phyloP scores from a whole-genome alignment of 371 early-diverging fungal genomes.

The Rhizopus delemar region DNA sequence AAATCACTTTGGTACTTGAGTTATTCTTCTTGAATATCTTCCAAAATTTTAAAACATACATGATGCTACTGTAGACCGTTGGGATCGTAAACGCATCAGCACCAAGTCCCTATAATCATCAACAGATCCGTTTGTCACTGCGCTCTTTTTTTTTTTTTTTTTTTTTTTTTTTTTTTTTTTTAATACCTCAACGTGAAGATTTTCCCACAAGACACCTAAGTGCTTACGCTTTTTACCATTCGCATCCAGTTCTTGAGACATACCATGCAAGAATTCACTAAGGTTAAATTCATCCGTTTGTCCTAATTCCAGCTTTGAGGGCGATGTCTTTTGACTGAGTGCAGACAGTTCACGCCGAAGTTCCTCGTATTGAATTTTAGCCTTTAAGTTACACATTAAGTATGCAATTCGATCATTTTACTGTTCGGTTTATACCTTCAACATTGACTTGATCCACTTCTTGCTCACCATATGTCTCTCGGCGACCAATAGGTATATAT shows the following conservation, averaged over 20 bases:
- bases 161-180: neutral
- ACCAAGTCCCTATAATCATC: constrained; percentile 31
- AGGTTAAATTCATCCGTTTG: constrained; percentile 33
- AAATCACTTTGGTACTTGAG: constrained; percentile 34
- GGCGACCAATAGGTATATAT: neutral
- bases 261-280: constrained; percentile 33
- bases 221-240: constrained; percentile 44
- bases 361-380: constrained; percentile 16
- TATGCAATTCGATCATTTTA: neutral
- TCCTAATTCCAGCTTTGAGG: constrained; percentile 22
- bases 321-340: constrained; percentile 12
- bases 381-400: constrained; percentile 7
- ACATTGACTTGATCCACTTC: constrained; percentile 14
- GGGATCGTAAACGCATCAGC: constrained; percentile 44
- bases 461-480: constrained; percentile 13
- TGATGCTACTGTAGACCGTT: constrained; percentile 22
- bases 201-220: constrained; percentile 50
- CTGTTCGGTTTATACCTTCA: constrained; percentile 9
- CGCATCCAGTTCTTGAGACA: constrained; percentile 27
- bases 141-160: neutral
- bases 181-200: constrained; percentile 40
- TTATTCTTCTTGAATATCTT: constrained; percentile 22
- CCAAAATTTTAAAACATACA: constrained; percentile 26
- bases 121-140: neutral
- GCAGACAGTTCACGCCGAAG: constrained; percentile 19